Percentiles rank a stretch among this genome's conserved stretches.
These are phyloP conservation scores for Terana coerulea DNA, from an alignment of 768 basidiomycete species.

Conservation along the genomic window DNA sequence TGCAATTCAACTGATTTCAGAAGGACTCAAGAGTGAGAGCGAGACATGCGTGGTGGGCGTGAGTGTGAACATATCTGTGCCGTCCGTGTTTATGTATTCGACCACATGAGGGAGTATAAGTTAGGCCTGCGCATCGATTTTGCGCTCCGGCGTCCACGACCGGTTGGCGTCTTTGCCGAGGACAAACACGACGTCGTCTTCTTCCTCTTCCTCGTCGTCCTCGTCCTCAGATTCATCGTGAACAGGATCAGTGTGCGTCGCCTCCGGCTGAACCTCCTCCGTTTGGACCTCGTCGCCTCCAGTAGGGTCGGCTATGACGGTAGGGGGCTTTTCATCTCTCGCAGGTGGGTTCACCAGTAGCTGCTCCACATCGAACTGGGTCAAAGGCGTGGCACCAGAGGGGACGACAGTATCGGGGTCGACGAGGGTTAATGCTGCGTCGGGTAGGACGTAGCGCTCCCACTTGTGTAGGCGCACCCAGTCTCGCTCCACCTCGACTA, in stretches of 20 bases:
- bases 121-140: background rate
- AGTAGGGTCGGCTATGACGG: background rate
- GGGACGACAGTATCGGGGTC: conserved; percentile 16
- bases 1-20: no score
- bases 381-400: conserved; percentile 11
- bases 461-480: conserved; percentile 69
- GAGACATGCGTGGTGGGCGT: no score
- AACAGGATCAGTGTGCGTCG: background rate
- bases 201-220: conserved; percentile 57
- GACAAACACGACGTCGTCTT: conserved; percentile 77
- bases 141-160: conserved; percentile 33
- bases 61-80: no score
- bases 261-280: conserved; percentile 9
- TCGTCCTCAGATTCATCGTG: conserved; percentile 32
- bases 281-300: background rate
- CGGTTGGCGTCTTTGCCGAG: conserved; percentile 40
- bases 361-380: background rate
- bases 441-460: conserved; percentile 60
- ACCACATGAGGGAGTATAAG: no score
- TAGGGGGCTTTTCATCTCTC: no score
- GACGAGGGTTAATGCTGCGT: conserved; percentile 49
- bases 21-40: no score
- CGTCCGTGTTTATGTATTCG: no score
- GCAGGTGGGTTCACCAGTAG: background rate
- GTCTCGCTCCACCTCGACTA: conserved; percentile 67